These are phyloP conservation scores for Vigna trinervia DNA, from an alignment of 306 rosid species.

Conservation along the genomic window DNA sequence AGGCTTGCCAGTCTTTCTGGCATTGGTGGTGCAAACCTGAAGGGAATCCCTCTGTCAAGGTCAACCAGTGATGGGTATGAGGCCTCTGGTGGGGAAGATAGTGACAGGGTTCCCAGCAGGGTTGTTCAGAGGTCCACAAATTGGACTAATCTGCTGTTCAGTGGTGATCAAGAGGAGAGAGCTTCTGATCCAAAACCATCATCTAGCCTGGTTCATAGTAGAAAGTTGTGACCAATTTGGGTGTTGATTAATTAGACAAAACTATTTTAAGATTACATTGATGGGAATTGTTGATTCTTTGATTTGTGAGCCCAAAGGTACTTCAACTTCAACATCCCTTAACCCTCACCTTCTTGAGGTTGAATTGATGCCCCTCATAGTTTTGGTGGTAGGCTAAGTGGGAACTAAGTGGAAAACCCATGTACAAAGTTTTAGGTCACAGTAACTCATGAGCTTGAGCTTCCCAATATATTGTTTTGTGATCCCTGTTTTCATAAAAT, in stretches of 20 bases:
- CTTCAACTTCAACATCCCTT: constrained; percentile 48
- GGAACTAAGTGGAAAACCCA: constrained; percentile 34
- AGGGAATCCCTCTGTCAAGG: constrained; percentile 75
- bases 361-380: constrained; percentile 40
- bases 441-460: constrained; percentile 44
- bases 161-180: constrained; percentile 76
- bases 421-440: constrained; percentile 61
- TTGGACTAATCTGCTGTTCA: constrained; percentile 81
- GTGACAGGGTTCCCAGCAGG: constrained; percentile 88
- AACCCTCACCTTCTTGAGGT: constrained; percentile 45
- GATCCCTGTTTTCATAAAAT: constrained; percentile 21
- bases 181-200: constrained; percentile 59
- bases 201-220: constrained; percentile 58
- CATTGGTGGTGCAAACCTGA: constrained; percentile 50
- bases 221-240: constrained; percentile 67
- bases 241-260: constrained; percentile 36
- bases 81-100: constrained; percentile 97
- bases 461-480: constrained; percentile 42
- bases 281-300: constrained; percentile 73
- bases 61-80: constrained; percentile 98
- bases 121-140: constrained; percentile 73
- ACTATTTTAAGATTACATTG: constrained; percentile 49
- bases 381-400: constrained; percentile 46
- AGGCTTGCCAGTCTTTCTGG: constrained; percentile 63
- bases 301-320: constrained; percentile 63